Evolutionary conservation across 176 grass and related monocot species (phyloP), one percentile per base, ranked within the genome.

Genomic region (Triticum aestivum): DNA sequence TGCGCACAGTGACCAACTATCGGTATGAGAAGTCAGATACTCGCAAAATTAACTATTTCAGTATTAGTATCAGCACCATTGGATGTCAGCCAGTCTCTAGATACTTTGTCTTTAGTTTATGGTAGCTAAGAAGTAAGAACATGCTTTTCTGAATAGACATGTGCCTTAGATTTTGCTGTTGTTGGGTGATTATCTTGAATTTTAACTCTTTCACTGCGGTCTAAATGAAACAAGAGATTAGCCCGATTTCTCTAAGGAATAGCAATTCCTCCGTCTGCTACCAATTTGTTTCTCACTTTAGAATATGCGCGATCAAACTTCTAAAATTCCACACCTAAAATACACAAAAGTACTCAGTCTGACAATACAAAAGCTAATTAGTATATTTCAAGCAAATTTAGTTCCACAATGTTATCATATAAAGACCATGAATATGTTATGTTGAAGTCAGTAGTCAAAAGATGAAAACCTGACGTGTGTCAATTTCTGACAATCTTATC

Each of bases 61-160:
- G 13, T 12, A 75, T 47, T 49, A 75, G 41, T 49, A 29, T 13
- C 41, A 49, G 14, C 45, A 76, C 14, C 17, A 61, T 45, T 80
- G 39, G 17, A 45, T 29, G 24, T 44, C 37, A 20, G 13, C 18
- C 59, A 77, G 29, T 77, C 9, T 58, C 9, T 44, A 45, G 14
- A 80, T 65, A 30, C 37, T 64, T 44, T 64, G 9, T 44, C 38
- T 30, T 24, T 45, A 65, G 61, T 42, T 80, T 65, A 38, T 27
- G 61, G 78, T 80, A 27, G 23, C 61, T 80, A 80, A 42, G 61
- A 77, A 56, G 37, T 80, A 65, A 42, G 61, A 58, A 56, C 49
- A 77, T 77, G 29, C 37, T 80, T 37, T 65, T 80, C 78, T 42
- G 61, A 24, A 65, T 65, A 80, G 23, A 42, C 37, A 80, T 75